A percentile compares a stretch with the other conserved stretches of the same genome.
phyloP scores from a whole-genome alignment of 148 eudicot genomes.

The Bassia scoparia region DNA sequence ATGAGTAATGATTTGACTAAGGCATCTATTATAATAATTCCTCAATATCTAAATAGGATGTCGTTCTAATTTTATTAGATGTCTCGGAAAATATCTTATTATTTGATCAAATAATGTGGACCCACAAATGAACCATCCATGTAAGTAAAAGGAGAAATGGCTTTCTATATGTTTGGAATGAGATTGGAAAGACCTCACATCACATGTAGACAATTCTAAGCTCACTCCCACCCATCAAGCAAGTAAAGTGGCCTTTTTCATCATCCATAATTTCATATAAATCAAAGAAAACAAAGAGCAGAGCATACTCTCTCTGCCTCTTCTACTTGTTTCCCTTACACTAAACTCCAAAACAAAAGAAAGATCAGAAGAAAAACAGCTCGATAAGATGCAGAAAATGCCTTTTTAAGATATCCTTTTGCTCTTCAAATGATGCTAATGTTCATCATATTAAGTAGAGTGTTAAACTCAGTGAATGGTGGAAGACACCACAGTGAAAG shows the following conservation, averaged over 20 bases:
- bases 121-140: conserved; percentile 18
- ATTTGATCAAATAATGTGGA: background rate
- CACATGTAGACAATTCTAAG: conserved; percentile 28
- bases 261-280: background rate
- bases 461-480: conserved; percentile 2
- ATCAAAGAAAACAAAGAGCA: background rate
- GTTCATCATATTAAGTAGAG: conserved; percentile 11
- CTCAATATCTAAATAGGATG: too few relatives aligned
- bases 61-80: too few relatives aligned
- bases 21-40: too few relatives aligned
- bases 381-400: background rate
- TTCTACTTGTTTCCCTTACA: background rate
- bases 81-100: too few relatives aligned
- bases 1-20: too few relatives aligned
- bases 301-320: conserved; percentile 13
- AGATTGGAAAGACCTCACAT: conserved; percentile 18
- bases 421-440: background rate
- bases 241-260: background rate
- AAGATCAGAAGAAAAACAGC: background rate
- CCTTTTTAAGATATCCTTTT: conserved; percentile 1
- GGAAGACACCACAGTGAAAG: conserved; percentile 7
- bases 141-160: conserved; percentile 21
- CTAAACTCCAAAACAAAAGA: background rate
- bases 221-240: conserved; percentile 20
- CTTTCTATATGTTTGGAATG: conserved; percentile 19